phyloP scores from a whole-genome alignment of 345 rosid species.

The Luvunga scandens region DNA sequence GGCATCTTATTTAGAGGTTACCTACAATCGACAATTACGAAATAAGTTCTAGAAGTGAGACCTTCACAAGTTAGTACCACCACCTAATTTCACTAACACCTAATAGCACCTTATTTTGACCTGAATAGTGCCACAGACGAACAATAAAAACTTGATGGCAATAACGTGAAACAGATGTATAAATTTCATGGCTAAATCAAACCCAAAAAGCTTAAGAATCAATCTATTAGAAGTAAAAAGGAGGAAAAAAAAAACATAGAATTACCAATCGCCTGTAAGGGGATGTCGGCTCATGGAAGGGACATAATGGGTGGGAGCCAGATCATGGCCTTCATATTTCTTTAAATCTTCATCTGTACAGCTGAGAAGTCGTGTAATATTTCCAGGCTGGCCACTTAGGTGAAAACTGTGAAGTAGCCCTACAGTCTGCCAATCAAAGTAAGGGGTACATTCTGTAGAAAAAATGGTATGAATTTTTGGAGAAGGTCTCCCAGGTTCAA shows the following conservation, averaged over 20 bases:
- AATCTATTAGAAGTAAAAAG: neutral
- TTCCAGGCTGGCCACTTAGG: conserved; percentile 93
- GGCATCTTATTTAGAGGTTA: neutral
- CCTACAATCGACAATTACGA: neutral
- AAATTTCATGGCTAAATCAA: neutral
- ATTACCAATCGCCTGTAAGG: conserved; percentile 92
- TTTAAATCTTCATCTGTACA: conserved; percentile 83
- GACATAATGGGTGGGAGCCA: conserved; percentile 96
- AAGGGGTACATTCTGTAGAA: conserved; percentile 88
- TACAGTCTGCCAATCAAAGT: conserved; percentile 99
- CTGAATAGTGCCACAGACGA: neutral
- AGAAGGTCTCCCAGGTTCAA: conserved; percentile 46
- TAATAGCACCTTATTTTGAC: neutral
- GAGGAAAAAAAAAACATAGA: conserved; percentile 7
- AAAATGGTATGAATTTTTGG: conserved; percentile 91
- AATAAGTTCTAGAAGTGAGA: neutral
- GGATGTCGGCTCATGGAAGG: conserved; percentile 99
- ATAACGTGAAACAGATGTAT: neutral
- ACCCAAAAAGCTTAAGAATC: neutral
- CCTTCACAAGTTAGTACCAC: neutral
- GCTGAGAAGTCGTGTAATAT: conserved; percentile 91
- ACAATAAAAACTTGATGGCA: neutral
- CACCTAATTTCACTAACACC: conserved; percentile 2
- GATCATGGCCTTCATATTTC: conserved; percentile 75
- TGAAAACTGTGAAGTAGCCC: conserved; percentile 93